These are phyloP conservation scores for Mortierella sp. DNA, from an alignment of 371 early-diverging fungal species.

Conservation along the genomic window DNA sequence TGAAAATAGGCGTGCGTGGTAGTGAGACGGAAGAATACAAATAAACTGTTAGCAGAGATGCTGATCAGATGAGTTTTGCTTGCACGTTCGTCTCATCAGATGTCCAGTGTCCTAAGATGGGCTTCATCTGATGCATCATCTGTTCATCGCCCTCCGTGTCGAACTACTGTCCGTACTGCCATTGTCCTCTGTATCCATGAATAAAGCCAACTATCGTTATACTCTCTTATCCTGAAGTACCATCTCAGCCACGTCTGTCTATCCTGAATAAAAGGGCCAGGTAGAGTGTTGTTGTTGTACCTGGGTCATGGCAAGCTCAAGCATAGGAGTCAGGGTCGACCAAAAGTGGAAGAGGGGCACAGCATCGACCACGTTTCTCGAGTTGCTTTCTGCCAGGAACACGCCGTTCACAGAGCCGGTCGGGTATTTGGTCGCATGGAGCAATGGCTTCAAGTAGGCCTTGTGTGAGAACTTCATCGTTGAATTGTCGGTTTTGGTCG, in stretches of 20 bases:
- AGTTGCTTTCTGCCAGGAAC: conserved; percentile 25
- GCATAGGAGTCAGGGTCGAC: conserved; percentile 82
- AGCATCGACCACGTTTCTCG: conserved; percentile 65
- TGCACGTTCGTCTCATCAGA: not conserved
- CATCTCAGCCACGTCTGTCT: too few relatives aligned
- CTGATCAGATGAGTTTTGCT: not conserved
- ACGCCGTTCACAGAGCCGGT: conserved; percentile 78
- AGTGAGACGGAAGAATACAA: too few relatives aligned
- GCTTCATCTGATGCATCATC: not conserved
- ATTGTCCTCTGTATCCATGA: not conserved
- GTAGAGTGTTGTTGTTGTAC: conserved; percentile 59
- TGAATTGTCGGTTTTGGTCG: not conserved
- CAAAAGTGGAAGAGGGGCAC: conserved; percentile 87
- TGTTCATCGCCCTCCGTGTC: not conserved
- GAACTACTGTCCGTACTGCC: too few relatives aligned
- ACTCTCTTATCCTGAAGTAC: not conserved
- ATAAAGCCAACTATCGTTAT: not conserved
- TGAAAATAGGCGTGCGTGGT: not conserved
- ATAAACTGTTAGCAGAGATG: too few relatives aligned
- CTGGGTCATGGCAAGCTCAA: conserved; percentile 84
- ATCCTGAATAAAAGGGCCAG: not conserved
- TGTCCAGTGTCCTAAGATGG: not conserved
- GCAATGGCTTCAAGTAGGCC: conserved; percentile 79
- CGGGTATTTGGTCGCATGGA: conserved; percentile 89
- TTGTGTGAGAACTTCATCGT: conserved; percentile 62